Conservation (phyloP, 169 alveolate species). For the Blepharisma undulans region DNA sequence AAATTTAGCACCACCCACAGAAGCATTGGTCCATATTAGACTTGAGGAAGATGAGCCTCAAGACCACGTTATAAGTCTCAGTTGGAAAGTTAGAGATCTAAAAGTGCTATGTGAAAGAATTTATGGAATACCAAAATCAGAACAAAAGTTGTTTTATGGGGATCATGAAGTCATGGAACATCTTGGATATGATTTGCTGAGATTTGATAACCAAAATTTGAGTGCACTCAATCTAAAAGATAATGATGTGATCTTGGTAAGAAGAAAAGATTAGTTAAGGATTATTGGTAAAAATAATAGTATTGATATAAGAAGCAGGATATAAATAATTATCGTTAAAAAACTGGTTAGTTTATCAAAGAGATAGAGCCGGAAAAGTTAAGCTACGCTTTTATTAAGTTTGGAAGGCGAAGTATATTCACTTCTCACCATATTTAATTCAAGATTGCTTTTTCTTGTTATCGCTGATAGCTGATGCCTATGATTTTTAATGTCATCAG, state of each 20-base stretch:
- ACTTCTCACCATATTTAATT: not conserved
- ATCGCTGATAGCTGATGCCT: not conserved
- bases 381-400: not conserved
- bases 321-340: not conserved
- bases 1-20: conserved; percentile 17
- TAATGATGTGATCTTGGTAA: not conserved
- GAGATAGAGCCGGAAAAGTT: not conserved
- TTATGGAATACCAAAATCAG: not conserved
- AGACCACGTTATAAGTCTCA: not conserved
- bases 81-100: conserved; percentile 12
- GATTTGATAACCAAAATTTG: not conserved
- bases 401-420: not conserved
- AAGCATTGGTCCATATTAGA: not conserved
- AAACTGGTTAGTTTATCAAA: too few relatives aligned
- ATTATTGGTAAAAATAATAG: not conserved
- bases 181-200: not conserved
- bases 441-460: not conserved
- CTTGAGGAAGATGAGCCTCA: not conserved
- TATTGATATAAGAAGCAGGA: not conserved
- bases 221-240: not conserved
- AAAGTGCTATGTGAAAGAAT: not conserved
- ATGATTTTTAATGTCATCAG: not conserved
- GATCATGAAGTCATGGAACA: conserved; percentile 19
- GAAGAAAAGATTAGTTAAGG: not conserved
- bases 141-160: conserved; percentile 6